Base-by-base conservation (phyloP, 371 early-diverging fungal species). In the Rhizomucor miehei region DNA sequence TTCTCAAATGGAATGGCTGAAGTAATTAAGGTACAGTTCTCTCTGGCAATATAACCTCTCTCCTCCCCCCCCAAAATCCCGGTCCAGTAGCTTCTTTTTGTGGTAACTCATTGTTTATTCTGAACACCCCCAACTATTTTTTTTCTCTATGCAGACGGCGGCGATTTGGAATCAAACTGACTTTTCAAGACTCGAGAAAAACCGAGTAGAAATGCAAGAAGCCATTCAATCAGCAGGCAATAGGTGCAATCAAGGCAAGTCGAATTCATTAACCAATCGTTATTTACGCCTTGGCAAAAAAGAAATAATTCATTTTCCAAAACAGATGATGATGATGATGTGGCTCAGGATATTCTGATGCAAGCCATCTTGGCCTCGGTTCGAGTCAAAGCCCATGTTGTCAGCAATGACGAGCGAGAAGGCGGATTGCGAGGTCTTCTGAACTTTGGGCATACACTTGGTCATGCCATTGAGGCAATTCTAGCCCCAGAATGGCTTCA, bases 1-100 rank as follows among this genome's bases (percentile, higher is more conserved):
- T 89, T 95, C 63, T 79, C 86, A 6, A 95, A 95, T 69, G 97
- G 97, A 9, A 89, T 97, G 90, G 97, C 94, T 6, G 97, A 97
- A 72, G 91, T 97, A 16, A 91, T 97, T 67, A 97, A 97, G 61
- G 70, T 70, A n/a, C n/a, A n/a, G n/a, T n/a, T n/a, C n/a, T n/a
- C n/a, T n/a, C n/a, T n/a, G n/a, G n/a, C n/a, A n/a, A n/a, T n/a
- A n/a, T n/a, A 61, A 29, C 29, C 8, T 29, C 8, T 29, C 8
- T 29, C 29, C 3, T 8, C 3, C 29, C 8, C 29, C 8, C 29
- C 29, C 29, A 29, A 29, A 29, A 45, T n/a, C 12, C 1, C 6
- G n/a, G n/a, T 43, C 43, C 3, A 23, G 14, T 6, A 19, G 41
- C 43, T n/a, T 3, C 24, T 25, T 21, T 20, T 1, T n/a, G n/a